Conservation (phyloP, 106 monocot genomes). For the Phalaenopsis aphrodite region DNA sequence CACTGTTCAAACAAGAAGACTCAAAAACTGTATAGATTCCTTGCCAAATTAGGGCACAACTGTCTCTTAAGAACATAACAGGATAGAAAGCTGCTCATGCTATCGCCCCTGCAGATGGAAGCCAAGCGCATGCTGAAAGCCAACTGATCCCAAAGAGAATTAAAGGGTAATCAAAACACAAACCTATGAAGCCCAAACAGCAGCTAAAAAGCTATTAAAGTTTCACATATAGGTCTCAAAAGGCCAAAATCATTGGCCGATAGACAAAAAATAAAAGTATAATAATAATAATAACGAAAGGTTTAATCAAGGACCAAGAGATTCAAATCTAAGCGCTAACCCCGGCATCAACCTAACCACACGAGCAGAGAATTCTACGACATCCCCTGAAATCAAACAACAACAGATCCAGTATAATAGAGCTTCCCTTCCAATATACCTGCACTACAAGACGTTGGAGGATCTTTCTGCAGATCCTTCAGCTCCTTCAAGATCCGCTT, state of each 20-base stretch:
- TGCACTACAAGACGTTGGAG: conserved; percentile 8
- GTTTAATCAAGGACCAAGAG: background rate
- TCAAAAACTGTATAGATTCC: no score
- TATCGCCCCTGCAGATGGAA: background rate
- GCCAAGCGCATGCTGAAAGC: background rate
- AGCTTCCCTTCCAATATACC: background rate
- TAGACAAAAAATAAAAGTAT: background rate
- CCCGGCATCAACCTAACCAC: background rate
- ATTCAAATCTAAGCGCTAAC: background rate
- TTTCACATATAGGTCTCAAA: no score
- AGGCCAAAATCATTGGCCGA: background rate
- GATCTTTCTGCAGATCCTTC: conserved; percentile 11
- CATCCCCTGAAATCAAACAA: background rate
- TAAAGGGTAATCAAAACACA: background rate
- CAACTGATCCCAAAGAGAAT: background rate
- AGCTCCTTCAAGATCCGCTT: conserved; percentile 10
- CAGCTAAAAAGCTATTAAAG: background rate
- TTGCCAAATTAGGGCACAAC: no score
- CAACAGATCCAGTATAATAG: background rate
- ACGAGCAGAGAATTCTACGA: background rate
- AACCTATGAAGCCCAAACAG: background rate
- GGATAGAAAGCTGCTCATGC: background rate
- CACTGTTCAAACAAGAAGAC: no score
- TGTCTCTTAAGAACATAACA: no score
- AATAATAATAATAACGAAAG: background rate